Conservation (phyloP, 305 asterid genomes). For the Fraxinus angustifolia region DNA sequence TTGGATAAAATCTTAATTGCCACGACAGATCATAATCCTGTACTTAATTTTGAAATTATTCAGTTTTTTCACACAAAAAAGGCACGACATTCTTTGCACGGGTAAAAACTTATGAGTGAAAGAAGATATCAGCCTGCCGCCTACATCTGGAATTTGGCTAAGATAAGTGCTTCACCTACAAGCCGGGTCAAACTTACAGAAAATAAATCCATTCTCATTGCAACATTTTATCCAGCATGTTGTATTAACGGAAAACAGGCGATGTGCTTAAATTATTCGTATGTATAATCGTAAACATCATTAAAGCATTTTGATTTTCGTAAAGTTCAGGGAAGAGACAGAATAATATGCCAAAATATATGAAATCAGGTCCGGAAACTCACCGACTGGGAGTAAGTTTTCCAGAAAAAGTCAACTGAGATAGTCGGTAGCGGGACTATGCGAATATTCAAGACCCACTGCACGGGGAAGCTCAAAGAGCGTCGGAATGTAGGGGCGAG, state of each 20-base stretch:
- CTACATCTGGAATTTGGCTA: background rate
- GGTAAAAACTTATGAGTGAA: background rate
- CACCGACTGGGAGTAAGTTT: background rate
- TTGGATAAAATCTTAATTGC: background rate
- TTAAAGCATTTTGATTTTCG: background rate
- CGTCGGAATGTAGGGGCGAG: background rate
- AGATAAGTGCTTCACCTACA: background rate
- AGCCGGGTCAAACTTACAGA: background rate
- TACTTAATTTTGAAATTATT: background rate
- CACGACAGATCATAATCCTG: background rate
- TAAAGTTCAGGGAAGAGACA: background rate
- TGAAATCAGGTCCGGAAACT: background rate
- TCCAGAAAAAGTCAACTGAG: background rate
- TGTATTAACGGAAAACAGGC: background rate
- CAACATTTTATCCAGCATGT: background rate
- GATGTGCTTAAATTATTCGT: background rate
- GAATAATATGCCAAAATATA: background rate
- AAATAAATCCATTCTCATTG: background rate
- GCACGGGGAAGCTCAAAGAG: background rate
- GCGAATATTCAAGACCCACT: background rate
- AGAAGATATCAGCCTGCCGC: background rate
- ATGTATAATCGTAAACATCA: background rate
- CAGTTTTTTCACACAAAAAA: background rate
- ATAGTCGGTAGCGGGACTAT: background rate
- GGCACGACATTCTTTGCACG: background rate